Base-by-base conservation (phyloP, 306 rosid genomes). In the Fragaria nilgerrensis region DNA sequence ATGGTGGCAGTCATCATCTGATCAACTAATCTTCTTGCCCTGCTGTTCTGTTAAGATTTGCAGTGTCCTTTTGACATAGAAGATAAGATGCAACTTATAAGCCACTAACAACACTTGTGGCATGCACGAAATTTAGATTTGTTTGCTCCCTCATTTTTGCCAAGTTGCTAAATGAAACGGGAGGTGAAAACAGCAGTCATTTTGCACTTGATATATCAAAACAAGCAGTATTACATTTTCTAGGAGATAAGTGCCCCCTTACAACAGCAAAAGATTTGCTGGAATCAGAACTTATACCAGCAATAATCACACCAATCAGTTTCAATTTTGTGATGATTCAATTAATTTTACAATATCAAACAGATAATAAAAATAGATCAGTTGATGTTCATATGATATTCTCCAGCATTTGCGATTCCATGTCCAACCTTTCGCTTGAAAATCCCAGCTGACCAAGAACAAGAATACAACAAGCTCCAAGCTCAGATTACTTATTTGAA, bases 401-500 rank as follows among this genome's bases (percentile, higher is more conserved):
- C 34, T 23, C 65, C 65, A 23, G 65, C 7, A 59, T 59, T 59
- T 8, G 3, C 36, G 15, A 55, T 20, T 55, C 34, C 61, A 8
- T 9, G 13, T 55, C 61, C 61, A 20, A 20, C 61, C 61, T 53
- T 53, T 7, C 61, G 10, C 8, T 25, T 23, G 6, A 58, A 56
- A 56, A 20, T 20, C 11, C 29, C 63, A 56, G 15, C 4, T 25
- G 19, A 61, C 19, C 66, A 61, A 27, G 15, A 29, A 27, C 39
- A 27, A 27, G 17, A 52, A 50, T 11, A 10, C 7, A 32, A 14
- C 36, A 73, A 1, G 39, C 68, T 53, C 20, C 75, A 20, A 29
- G 43, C 12, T 69, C 59, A 2, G 23, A 19, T 50, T 4, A 56
- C 45, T 37, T 72, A 89, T 65, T 89, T 84, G 73, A 91, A 91